These are phyloP conservation scores for Limonium bicolor DNA, from an alignment of 148 eudicot genomes.

Conservation along the genomic window DNA sequence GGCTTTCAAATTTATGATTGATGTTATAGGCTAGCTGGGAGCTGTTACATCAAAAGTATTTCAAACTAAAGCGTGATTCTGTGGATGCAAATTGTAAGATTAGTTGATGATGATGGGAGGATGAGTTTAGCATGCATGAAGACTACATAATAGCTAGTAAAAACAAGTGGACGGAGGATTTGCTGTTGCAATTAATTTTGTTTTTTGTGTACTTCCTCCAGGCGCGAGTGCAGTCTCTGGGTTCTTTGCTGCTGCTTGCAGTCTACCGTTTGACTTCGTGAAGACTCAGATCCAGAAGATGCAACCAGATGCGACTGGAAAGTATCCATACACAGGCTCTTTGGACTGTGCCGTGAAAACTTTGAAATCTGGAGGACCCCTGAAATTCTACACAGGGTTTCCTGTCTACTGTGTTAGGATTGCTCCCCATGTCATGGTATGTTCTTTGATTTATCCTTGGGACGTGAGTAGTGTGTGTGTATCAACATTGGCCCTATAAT, in stretches of 20 bases:
- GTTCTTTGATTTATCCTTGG: too few species aligned
- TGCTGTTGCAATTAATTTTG: neutral
- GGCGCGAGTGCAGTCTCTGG: constrained; percentile 20
- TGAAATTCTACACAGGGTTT: constrained; percentile 18
- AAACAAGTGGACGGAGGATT: too few species aligned
- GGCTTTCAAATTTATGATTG: too few species aligned
- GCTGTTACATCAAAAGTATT: too few species aligned
- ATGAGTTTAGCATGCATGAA: too few species aligned
- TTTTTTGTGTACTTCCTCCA: constrained; percentile 1
- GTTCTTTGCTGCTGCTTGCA: constrained; percentile 18
- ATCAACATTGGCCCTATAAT: neutral
- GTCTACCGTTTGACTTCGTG: constrained; percentile 19
- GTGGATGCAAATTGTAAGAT: too few species aligned
- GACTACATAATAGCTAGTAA: too few species aligned
- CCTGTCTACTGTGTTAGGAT: constrained; percentile 17
- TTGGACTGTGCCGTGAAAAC: constrained; percentile 18
- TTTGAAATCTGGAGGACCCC: constrained; percentile 15
- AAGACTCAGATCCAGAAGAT: constrained; percentile 21
- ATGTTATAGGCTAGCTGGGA: too few species aligned
- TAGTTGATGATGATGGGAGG: too few species aligned
- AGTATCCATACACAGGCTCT: constrained; percentile 15
- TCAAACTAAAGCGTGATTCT: too few species aligned
- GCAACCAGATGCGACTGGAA: constrained; percentile 19
- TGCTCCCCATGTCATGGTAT: constrained; percentile 21
- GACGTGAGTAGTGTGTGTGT: too few species aligned